Evolutionary conservation across 305 asterid species (phyloP), one percentile per base, ranked within the genome.

Genomic region (Rubia balearica): DNA sequence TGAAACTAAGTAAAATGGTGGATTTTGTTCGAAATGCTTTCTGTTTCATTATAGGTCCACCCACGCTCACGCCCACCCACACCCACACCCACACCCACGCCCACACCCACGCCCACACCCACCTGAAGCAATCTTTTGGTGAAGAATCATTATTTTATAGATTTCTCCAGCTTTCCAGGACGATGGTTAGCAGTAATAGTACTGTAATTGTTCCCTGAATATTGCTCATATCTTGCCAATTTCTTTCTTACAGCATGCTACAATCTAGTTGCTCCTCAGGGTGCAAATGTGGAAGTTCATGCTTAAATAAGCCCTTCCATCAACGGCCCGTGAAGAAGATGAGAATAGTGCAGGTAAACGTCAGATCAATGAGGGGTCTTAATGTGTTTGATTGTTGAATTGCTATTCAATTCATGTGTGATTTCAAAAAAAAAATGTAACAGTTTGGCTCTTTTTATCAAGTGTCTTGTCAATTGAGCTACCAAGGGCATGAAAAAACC

Each of bases 221-320:
- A 12, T 17, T 49, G 65, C 67, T 24, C 22, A 62, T 51, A 56
- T 65, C 49, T 70, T 70, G 27, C 48, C 30, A 53, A 46, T 45
- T 80, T 73, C 80, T 66, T 67, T 85, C 49, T 74, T 76, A 65
- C 85, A 94, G 98, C 75, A 80, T 89, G 89, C 85, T 94, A 71
- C 83, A 81, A 88, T 89, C 98, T 61, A 83, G 95, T 87, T 94
- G 99, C 84, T 87, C 96, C 61, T 86, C 95, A 40, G 86, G 83
- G 66, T 94, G 99, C 83, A 85, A 89, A 79, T 91, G 99, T 83
- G 98, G 93, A 79, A 76, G 75, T 81, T 79, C 94, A 46, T 94
- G 98, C 79, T 74, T 88, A 74, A 94, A 94, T 81, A 94, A 88
- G 82, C 96, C 99, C 65, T 91, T 94, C 81, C 97, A 94, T 64